These are phyloP conservation scores for Helianthus annuus DNA, from an alignment of 129 eudicot species.

Conservation along the genomic window DNA sequence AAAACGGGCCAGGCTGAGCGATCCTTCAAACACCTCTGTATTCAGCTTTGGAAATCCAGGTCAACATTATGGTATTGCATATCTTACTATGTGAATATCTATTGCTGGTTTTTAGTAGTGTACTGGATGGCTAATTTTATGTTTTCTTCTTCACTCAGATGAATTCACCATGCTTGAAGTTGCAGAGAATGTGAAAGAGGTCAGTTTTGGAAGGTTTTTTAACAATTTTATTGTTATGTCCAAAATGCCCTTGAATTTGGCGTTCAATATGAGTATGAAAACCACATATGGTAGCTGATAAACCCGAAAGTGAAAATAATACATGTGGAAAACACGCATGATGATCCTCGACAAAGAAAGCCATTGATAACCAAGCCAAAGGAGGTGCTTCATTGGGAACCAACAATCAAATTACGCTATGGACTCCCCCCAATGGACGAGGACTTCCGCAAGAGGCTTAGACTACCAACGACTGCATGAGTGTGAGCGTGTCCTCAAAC, in stretches of 20 bases:
- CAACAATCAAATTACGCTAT: constrained; percentile 63
- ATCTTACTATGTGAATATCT: not conserved
- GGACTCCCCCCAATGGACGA: constrained; percentile 90
- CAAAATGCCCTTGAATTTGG: not conserved
- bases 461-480: constrained; percentile 40
- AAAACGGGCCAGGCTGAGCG: no score
- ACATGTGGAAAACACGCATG: constrained; percentile 83
- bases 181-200: constrained; percentile 92
- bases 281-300: constrained; percentile 50
- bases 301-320: constrained; percentile 72
- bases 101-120: not conserved
- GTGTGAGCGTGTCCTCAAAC: constrained; percentile 45
- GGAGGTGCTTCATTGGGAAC: constrained; percentile 84
- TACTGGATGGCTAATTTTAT: not conserved
- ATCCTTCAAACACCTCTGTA: no score
- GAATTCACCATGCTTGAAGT: constrained; percentile 34
- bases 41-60: constrained; percentile 96
- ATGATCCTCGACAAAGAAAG: constrained; percentile 90
- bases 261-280: no score
- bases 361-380: constrained; percentile 81
- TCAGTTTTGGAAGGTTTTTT: constrained; percentile 24
- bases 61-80: constrained; percentile 9
- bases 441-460: constrained; percentile 83
- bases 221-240: not conserved
- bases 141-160: constrained; percentile 23